Evolutionary conservation across 352 stramenopile species (phyloP).

Genomic region (Globisporangium polare): DNA sequence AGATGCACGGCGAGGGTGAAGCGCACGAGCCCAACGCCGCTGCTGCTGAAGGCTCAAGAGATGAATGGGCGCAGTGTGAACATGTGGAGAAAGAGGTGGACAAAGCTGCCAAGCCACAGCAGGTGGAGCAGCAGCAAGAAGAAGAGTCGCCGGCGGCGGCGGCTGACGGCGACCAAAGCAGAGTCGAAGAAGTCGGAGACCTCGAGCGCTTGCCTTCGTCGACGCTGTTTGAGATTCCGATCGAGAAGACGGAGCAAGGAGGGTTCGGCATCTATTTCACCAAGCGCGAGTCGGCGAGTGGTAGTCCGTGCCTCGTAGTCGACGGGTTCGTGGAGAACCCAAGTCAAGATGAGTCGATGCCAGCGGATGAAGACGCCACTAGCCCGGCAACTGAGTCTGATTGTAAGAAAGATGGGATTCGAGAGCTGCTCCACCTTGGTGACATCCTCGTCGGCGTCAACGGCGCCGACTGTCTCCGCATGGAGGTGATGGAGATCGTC

Average conservation of each 20-base stretch:
- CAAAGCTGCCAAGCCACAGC: neutral
- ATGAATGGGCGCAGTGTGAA: neutral
- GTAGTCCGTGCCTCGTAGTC: slow-evolving; percentile 20
- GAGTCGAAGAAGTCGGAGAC: neutral
- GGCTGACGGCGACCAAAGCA: neutral
- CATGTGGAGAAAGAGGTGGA: neutral
- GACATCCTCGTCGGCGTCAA: slow-evolving; percentile 36
- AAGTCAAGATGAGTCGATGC: neutral
- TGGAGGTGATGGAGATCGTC: slow-evolving; percentile 24
- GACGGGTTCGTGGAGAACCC: slow-evolving; percentile 34
- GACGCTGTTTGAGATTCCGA: slow-evolving; percentile 17
- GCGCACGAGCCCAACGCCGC: neutral
- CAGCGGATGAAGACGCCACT: neutral
- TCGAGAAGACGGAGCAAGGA: slow-evolving; percentile 28
- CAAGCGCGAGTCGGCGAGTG: slow-evolving; percentile 8
- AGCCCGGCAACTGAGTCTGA: neutral
- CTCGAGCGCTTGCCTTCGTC: neutral
- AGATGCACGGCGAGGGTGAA: neutral
- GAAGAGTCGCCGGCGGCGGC: too few species aligned
- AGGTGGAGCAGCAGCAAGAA: neutral
- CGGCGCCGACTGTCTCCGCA: slow-evolving; percentile 19
- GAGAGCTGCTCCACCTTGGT: slow-evolving; percentile 24
- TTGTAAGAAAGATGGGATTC: slow-evolving; percentile 1
- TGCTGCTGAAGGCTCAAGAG: neutral
- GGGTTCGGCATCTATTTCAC: slow-evolving; percentile 47